Evolutionary conservation across 768 basidiomycete species (phyloP).

Genomic region (Cyclocybe aegerita): DNA sequence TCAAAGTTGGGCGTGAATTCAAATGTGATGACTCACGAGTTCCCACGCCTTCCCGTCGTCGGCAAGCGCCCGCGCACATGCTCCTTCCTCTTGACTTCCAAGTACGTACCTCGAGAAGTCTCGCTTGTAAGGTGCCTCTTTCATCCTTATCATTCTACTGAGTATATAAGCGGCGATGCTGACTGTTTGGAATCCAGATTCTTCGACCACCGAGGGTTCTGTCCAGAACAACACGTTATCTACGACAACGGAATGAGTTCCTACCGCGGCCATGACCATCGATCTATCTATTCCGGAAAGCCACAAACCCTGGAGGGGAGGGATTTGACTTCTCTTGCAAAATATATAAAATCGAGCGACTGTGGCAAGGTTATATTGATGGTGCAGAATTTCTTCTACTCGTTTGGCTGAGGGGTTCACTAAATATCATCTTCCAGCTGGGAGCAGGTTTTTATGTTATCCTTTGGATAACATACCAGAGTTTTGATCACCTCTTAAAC

Average conservation of each 20-base stretch:
- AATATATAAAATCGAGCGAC: constrained; percentile 65
- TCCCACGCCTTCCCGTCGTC: no score
- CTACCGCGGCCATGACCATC: not conserved
- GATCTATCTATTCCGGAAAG: constrained; percentile 8
- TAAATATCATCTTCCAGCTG: constrained; percentile 37
- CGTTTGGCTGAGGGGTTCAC: not conserved
- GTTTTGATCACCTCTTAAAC: not conserved
- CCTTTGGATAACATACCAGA: not conserved
- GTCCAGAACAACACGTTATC: not conserved
- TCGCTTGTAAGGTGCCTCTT: no score
- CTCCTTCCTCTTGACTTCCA: no score
- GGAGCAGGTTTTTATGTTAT: constrained; percentile 56
- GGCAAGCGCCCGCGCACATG: no score
- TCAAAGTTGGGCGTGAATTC: no score
- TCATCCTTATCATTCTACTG: no score
- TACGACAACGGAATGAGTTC: constrained; percentile 2
- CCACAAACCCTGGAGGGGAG: constrained; percentile 26
- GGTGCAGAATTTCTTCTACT: constrained; percentile 38
- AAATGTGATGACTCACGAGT: no score
- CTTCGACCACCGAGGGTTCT: not conserved
- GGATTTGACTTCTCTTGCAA: constrained; percentile 43
- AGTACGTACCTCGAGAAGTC: no score
- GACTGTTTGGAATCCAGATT: no score
- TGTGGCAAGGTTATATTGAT: constrained; percentile 74
- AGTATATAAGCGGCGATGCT: no score